These are phyloP conservation scores for Talaromyces nanjingensis DNA, from an alignment of 495 filamentous ascomycete species.

Conservation along the genomic window DNA sequence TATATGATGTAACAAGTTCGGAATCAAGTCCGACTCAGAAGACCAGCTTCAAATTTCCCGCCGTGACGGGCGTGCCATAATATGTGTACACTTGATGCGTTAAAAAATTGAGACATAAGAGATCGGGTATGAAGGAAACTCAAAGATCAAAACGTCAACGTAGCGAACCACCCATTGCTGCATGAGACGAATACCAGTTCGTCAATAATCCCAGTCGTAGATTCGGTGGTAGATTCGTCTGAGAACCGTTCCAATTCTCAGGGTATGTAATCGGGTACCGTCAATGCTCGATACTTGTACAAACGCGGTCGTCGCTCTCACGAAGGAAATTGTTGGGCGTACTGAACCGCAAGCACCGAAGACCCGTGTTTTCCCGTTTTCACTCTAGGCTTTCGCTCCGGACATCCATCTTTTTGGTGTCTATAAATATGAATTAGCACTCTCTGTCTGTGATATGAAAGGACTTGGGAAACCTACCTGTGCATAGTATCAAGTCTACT, in stretches of 20 bases:
- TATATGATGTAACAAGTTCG: not conserved
- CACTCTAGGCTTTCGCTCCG: not conserved
- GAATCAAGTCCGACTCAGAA: not conserved
- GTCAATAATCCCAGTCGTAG: not conserved
- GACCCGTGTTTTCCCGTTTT: not conserved
- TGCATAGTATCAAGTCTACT: conserved; percentile 77
- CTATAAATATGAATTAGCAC: not conserved
- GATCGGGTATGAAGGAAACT: not conserved
- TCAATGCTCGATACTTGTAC: not conserved
- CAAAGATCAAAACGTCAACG: not conserved
- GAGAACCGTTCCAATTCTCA: not conserved
- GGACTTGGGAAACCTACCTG: conserved; percentile 45
- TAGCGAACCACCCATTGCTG: not conserved
- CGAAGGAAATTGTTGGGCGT: not conserved
- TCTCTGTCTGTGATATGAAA: not conserved
- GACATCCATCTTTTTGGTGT: conserved; percentile 5
- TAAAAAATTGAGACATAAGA: not conserved
- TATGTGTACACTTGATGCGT: conserved; percentile 2
- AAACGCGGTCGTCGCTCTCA: not conserved
- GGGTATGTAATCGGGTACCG: not conserved
- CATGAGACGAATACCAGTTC: not conserved
- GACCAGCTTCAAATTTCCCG: not conserved
- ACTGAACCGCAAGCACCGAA: not conserved
- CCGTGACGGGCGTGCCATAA: not conserved
- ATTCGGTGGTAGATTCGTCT: not conserved